Evolutionary conservation across 1,284 basidiomycete genomes (phyloP).

Genomic region (Hemileia vastatrix): DNA sequence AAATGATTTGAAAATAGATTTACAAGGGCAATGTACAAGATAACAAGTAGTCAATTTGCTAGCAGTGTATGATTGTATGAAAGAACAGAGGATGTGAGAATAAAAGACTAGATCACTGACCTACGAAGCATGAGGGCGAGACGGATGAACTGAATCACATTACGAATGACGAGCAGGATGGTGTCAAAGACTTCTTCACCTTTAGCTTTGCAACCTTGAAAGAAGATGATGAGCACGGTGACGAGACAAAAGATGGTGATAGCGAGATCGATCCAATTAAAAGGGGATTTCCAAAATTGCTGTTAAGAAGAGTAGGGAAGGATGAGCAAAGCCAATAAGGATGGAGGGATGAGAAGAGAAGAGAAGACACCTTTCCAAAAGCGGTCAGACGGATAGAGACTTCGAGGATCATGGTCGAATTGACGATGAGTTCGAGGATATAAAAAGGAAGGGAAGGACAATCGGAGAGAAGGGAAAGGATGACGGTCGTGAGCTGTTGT

Average conservation of each 20-base stretch:
- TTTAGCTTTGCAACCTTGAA: constrained; percentile 66
- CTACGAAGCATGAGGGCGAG: constrained; percentile 80
- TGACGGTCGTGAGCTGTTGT: constrained; percentile 61
- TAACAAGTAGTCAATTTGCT: too few species aligned
- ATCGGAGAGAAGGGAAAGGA: constrained; percentile 60
- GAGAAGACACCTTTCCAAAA: constrained; percentile 63
- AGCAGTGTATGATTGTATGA: too few species aligned
- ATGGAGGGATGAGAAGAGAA: not conserved
- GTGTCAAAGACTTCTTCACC: constrained; percentile 88
- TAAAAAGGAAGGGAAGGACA: constrained; percentile 60
- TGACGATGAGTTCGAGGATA: constrained; percentile 79
- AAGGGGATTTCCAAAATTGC: constrained; percentile 92
- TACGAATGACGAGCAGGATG: constrained; percentile 73
- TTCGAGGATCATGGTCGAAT: constrained; percentile 82
- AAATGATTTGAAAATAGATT: too few species aligned
- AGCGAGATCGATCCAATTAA: constrained; percentile 75
- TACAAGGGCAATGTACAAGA: too few species aligned
- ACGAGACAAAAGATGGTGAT: constrained; percentile 75
- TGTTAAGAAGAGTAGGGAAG: constrained; percentile 40
- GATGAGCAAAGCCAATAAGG: not conserved
- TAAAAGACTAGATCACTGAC: too few species aligned
- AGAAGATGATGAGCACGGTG: constrained; percentile 72
- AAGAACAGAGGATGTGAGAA: too few species aligned
- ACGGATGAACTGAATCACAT: constrained; percentile 79
- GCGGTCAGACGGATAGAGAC: constrained; percentile 78